Percentiles rank a stretch among this genome's conserved stretches.
These are phyloP conservation scores for Zygoascus biomembranicola DNA, from an alignment of 805 yeast genomes.

Conservation along the genomic window DNA sequence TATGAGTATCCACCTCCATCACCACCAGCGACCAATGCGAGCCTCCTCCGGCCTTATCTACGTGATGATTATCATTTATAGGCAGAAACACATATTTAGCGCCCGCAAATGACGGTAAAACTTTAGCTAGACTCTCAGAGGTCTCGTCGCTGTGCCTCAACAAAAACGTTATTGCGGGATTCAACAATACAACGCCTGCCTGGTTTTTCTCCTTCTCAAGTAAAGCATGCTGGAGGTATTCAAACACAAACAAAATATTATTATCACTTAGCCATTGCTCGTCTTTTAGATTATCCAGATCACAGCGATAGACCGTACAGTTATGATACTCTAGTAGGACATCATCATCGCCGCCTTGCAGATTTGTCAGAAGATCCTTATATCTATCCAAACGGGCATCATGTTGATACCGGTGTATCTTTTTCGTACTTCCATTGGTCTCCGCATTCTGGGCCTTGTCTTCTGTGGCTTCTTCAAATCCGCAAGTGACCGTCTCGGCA, in stretches of 20 bases:
- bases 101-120: constrained; percentile 37
- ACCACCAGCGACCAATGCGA: constrained; percentile 70
- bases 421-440: not conserved
- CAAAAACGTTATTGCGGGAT: constrained; percentile 60
- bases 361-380: not conserved
- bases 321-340: constrained; percentile 25
- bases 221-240: constrained; percentile 37
- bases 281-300: constrained; percentile 47
- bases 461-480: not conserved
- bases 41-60: constrained; percentile 50
- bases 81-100: constrained; percentile 56
- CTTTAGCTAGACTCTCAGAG: constrained; percentile 35
- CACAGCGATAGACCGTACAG: constrained; percentile 50
- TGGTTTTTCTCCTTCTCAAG: constrained; percentile 15
- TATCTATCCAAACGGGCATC: not conserved
- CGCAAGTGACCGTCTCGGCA: not conserved
- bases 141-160: constrained; percentile 36
- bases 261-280: constrained; percentile 73
- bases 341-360: not conserved
- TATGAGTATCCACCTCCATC: constrained; percentile 34
- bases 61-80: constrained; percentile 55
- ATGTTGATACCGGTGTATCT: not conserved
- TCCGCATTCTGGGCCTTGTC: not conserved
- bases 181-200: constrained; percentile 31
- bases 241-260: constrained; percentile 55